phyloP scores from a whole-genome alignment of 2,329 filamentous ascomycete species.

The Arthrobotrys pseudoclavata region DNA sequence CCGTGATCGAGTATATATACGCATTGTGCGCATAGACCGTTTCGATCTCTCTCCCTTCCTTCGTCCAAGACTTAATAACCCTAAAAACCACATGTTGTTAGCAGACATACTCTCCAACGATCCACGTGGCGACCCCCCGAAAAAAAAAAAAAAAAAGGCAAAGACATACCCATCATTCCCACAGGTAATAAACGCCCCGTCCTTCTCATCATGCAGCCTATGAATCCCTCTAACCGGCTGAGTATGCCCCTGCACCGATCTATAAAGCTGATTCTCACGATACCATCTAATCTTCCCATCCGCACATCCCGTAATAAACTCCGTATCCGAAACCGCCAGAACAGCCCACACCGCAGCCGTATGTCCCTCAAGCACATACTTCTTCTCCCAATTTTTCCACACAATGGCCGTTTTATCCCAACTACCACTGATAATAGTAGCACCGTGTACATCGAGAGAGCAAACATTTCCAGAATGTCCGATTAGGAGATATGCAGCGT shows the following conservation, averaged over 20 bases:
- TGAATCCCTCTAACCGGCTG: conserved; percentile 92
- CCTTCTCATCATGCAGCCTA: conserved; percentile 73
- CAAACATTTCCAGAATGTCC: conserved; percentile 92
- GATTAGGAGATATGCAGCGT: conserved; percentile 84
- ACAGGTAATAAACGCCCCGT: conserved; percentile 87
- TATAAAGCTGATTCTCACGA: conserved; percentile 75
- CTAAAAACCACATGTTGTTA: conserved; percentile 46
- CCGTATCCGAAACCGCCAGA: conserved; percentile 81
- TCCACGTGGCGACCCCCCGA: neutral
- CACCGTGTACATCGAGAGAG: conserved; percentile 81
- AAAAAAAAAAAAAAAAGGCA: conserved; percentile 1
- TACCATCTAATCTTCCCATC: conserved; percentile 92
- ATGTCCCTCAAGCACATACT: conserved; percentile 80
- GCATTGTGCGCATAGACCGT: conserved; percentile 90
- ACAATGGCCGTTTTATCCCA: conserved; percentile 88
- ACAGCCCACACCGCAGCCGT: conserved; percentile 92
- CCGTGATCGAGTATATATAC: conserved; percentile 89
- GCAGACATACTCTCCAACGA: neutral
- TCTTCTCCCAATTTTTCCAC: conserved; percentile 89
- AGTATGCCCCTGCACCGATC: conserved; percentile 77
- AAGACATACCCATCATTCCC: conserved; percentile 84
- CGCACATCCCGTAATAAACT: conserved; percentile 80
- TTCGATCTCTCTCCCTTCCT: conserved; percentile 80
- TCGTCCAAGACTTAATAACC: conserved; percentile 85
- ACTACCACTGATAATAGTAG: conserved; percentile 87